Evolutionary conservation across 2,329 filamentous ascomycete genomes (phyloP), one percentile per base, ranked within the genome.

Genomic region (Hymenoscyphus fructigenus): DNA sequence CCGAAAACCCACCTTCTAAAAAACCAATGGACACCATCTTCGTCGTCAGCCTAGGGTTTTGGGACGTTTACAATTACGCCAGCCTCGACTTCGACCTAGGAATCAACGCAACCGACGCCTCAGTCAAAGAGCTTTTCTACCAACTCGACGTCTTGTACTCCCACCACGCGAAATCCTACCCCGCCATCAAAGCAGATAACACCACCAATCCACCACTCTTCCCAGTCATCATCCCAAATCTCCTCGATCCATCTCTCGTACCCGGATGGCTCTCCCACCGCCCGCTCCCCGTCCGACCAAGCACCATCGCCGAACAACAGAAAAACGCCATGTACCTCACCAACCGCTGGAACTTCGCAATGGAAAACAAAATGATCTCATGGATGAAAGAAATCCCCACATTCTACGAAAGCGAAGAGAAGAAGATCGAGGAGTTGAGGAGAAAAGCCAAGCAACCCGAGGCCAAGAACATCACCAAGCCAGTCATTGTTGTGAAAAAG

Each of bases 251-350:
- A 2, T 82, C 84, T 0, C 72, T 87, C 1, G 76, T 82, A 0
- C 85, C 85, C 0, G 84, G 82, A 1, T 88, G 85, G 81, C 73
- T 78, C 6, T 72, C 72, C 3, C 75, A 75, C 10, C 79, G 84
- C 2, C 78, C 79, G 0, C 61, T 71, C 1, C 79, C 83, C 1
- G 77, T 81, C 1, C 68, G 65, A 15, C 82, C 82, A 12, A 82
- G 84, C 68, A 80, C 76, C 15, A 77, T 78, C 44, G 78, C 81
- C 1, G 83, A 85, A 67, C 81, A 87, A 67, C 76, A 84, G 69
- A 83, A 82, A 65, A 86, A 85, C 66, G 83, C 84, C 1, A 80
- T 81, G 1, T 78, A 80, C 59, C 72, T 88, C 50, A 83, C 83
- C 0, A 71, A 71, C 9, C 75, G 77, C 14, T 87, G 85, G 85